These are phyloP conservation scores for Mycena olivaceomarginata DNA, from an alignment of 768 basidiomycete genomes.

Conservation along the genomic window DNA sequence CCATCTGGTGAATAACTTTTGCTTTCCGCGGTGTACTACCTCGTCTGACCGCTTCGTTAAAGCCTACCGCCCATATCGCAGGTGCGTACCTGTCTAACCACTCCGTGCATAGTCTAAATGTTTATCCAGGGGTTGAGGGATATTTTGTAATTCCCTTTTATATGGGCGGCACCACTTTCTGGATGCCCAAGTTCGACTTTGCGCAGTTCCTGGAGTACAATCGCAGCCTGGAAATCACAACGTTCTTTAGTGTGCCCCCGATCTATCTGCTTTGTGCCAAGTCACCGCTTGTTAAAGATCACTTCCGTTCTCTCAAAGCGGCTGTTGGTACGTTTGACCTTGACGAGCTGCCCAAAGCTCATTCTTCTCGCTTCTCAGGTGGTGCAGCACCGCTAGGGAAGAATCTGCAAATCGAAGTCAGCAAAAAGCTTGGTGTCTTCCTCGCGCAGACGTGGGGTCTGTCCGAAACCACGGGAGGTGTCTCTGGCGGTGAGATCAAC, in stretches of 20 bases:
- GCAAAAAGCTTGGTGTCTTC: conserved; percentile 33
- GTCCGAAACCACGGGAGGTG: conserved; percentile 34
- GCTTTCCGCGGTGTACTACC: no score
- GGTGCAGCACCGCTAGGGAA: conserved; percentile 33
- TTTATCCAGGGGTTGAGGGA: not conserved
- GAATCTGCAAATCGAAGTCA: conserved; percentile 29
- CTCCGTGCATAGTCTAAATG: no score
- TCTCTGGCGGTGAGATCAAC: conserved; percentile 18
- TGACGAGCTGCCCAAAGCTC: no score
- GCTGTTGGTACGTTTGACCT: not conserved
- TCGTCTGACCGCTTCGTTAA: no score
- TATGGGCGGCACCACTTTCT: conserved; percentile 29
- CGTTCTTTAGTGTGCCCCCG: conserved; percentile 35
- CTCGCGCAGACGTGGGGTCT: conserved; percentile 40
- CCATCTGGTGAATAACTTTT: conserved; percentile 2
- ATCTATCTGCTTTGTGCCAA: conserved; percentile 37
- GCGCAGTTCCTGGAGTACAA: conserved; percentile 37
- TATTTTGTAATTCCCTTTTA: conserved; percentile 37
- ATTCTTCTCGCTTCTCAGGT: not conserved
- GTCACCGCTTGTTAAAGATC: conserved; percentile 36
- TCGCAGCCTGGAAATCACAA: conserved; percentile 24
- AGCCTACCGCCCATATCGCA: conserved; percentile 35
- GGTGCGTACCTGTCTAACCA: conserved; percentile 8
- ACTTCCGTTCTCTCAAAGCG: conserved; percentile 20
- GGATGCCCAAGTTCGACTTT: conserved; percentile 42